These are phyloP conservation scores for Nepenthes gracilis DNA, from an alignment of 148 eudicot species.

Conservation along the genomic window DNA sequence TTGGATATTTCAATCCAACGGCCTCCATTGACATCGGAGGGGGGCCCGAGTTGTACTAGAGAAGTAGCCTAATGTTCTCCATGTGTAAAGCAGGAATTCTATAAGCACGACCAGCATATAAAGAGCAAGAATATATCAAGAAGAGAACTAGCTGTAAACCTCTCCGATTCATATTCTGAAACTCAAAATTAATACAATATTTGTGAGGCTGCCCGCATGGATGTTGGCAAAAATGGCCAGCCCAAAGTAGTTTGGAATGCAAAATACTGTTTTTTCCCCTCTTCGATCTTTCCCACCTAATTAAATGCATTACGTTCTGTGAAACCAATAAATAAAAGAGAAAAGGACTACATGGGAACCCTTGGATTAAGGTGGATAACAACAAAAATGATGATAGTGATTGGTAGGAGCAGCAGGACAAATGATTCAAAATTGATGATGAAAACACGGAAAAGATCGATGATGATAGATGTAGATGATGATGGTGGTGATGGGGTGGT, in stretches of 20 bases:
- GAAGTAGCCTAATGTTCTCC: too few species aligned
- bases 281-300: conserved; percentile 1
- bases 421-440: neutral
- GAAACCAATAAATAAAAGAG: neutral
- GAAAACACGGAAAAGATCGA: neutral
- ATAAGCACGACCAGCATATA: too few species aligned
- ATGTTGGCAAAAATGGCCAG: conserved; percentile 6
- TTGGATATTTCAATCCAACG: too few species aligned
- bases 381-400: conserved; percentile 18
- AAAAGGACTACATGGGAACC: conserved; percentile 23
- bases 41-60: too few species aligned
- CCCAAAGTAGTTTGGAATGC: neutral
- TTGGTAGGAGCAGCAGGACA: conserved; percentile 1
- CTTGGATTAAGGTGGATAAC: conserved; percentile 5
- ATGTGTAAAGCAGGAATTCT: too few species aligned
- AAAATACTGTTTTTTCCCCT: neutral
- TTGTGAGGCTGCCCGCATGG: conserved; percentile 9
- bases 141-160: too few species aligned
- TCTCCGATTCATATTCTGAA: too few species aligned
- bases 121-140: too few species aligned
- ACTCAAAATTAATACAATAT: neutral
- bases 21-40: too few species aligned
- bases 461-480: neutral
- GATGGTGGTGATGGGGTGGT: neutral
- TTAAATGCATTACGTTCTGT: conserved; percentile 3